Conservation (phyloP, 805 yeast species). For the Starmerella powellii region DNA sequence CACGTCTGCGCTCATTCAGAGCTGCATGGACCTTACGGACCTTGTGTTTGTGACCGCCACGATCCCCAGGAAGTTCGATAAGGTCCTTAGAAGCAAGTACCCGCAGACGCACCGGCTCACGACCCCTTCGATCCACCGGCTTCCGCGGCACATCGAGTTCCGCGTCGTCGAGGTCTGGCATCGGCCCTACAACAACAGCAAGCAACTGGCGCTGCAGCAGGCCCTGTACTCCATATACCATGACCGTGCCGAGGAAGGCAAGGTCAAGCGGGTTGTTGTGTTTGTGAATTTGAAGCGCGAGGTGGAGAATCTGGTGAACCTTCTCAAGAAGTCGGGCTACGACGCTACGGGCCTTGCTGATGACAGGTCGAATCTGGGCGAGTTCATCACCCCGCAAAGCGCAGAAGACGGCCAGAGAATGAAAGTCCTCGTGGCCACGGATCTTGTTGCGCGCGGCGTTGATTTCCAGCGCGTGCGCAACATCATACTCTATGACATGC, state of each 20-base stretch:
- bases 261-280: constrained; percentile 66
- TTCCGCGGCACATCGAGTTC: constrained; percentile 67
- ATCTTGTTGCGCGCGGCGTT: constrained; percentile 77
- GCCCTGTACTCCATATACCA: constrained; percentile 72
- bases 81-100: constrained; percentile 45
- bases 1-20: constrained; percentile 44
- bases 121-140: constrained; percentile 70
- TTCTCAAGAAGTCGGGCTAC: constrained; percentile 42
- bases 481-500: constrained; percentile 74
- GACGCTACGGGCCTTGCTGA: constrained; percentile 51
- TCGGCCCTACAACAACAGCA: constrained; percentile 74
- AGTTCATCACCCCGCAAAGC: constrained; percentile 36
- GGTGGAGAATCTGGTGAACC: constrained; percentile 46
- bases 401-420: constrained; percentile 9
- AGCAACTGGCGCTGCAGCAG: constrained; percentile 75
- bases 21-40: constrained; percentile 45
- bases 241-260: constrained; percentile 69
- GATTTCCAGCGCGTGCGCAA: constrained; percentile 74
- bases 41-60: constrained; percentile 82
- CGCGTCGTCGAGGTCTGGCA: constrained; percentile 63
- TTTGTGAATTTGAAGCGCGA: constrained; percentile 69
- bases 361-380: constrained; percentile 36
- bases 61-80: constrained; percentile 64
- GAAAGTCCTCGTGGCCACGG: constrained; percentile 69
- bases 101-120: constrained; percentile 57